These are phyloP conservation scores for Nevesoporus exiguus DNA, from an alignment of 768 basidiomycete genomes.

Conservation along the genomic window DNA sequence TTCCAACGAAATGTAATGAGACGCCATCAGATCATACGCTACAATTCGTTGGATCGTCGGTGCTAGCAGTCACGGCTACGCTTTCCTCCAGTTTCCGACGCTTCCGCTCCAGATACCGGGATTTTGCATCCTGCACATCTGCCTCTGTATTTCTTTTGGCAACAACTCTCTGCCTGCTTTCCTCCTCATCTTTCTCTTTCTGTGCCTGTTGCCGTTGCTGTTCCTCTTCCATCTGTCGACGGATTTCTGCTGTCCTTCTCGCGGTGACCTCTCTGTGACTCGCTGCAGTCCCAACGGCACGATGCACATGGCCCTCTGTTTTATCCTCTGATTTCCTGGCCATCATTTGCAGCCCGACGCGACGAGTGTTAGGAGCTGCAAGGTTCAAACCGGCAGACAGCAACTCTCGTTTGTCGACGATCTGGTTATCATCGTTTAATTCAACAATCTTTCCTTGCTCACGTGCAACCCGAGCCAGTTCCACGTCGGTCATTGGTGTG, in stretches of 20 bases:
- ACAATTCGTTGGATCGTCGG: conserved; percentile 12
- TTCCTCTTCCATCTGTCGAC: conserved; percentile 76
- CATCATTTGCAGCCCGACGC: conserved; percentile 47
- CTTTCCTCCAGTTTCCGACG: conserved; percentile 62
- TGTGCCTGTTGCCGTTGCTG: conserved; percentile 53
- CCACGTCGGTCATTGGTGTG: conserved; percentile 62
- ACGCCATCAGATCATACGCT: background rate
- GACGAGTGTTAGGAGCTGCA: conserved; percentile 75
- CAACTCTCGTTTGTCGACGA: conserved; percentile 92
- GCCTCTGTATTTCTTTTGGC: conserved; percentile 72
- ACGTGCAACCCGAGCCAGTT: conserved; percentile 66
- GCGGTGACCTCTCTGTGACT: conserved; percentile 79
- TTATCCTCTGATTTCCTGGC: conserved; percentile 25
- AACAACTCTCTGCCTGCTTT: conserved; percentile 62
- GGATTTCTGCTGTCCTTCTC: conserved; percentile 74
- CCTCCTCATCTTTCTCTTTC: conserved; percentile 56
- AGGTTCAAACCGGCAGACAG: conserved; percentile 91
- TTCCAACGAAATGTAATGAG: background rate
- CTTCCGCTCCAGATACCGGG: conserved; percentile 78
- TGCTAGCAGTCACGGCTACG: background rate
- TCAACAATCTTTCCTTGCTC: conserved; percentile 83
- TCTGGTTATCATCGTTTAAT: conserved; percentile 95
- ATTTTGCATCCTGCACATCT: conserved; percentile 70
- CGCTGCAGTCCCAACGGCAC: conserved; percentile 84
- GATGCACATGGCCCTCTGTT: conserved; percentile 47